These are phyloP conservation scores for Endocalyx cinctus DNA, from an alignment of 2,329 filamentous ascomycete species.

Conservation along the genomic window DNA sequence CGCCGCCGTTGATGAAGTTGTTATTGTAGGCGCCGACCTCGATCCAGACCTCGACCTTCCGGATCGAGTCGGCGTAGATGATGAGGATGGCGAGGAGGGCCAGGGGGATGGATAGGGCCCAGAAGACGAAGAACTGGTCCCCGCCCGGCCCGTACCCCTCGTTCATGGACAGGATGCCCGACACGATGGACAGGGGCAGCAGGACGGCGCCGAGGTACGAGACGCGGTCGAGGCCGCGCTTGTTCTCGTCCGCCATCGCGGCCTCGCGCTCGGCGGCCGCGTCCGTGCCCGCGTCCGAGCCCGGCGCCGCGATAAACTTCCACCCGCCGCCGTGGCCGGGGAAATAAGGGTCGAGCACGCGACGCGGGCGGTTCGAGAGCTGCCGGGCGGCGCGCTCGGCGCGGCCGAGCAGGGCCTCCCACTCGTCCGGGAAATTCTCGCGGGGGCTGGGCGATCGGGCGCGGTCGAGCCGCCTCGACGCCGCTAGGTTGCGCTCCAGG, in stretches of 20 bases:
- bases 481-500: conserved; percentile 32
- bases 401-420: conserved; percentile 28
- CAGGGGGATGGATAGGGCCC: conserved; percentile 37
- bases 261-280: too few species aligned
- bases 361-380: conserved; percentile 19
- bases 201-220: conserved; percentile 46
- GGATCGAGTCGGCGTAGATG: conserved; percentile 45
- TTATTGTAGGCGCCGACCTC: conserved; percentile 33
- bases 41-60: conserved; percentile 42
- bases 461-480: conserved; percentile 5
- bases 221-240: conserved; percentile 41
- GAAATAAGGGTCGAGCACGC: conserved; percentile 7
- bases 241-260: conserved; percentile 31
- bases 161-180: conserved; percentile 43
- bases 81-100: conserved; percentile 34
- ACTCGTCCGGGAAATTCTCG: conserved; percentile 15
- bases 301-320: neutral
- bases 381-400: conserved; percentile 20
- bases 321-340: neutral
- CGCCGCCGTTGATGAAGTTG: conserved; percentile 1
- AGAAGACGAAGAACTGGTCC: conserved; percentile 43
- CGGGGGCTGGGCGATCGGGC: neutral
- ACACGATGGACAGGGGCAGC: conserved; percentile 43
- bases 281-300: neutral
- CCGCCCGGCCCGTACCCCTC: conserved; percentile 39